These are phyloP conservation scores for Scalesia atractyloides DNA, from an alignment of 129 eudicot species.

Conservation along the genomic window DNA sequence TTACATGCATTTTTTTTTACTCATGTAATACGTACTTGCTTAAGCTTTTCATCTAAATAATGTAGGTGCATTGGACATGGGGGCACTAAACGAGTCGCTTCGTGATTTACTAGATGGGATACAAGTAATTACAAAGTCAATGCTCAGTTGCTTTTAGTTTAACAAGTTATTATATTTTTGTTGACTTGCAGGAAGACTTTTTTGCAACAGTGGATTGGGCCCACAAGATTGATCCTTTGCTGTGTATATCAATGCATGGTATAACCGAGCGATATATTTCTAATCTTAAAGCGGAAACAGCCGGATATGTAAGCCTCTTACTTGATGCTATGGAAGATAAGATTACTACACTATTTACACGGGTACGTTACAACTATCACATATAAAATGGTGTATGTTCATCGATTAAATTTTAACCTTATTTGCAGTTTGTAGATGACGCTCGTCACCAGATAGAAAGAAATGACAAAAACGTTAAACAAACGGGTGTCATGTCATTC, in stretches of 20 bases:
- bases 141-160: no score
- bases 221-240: no score
- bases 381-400: constrained; percentile 9
- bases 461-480: constrained; percentile 74
- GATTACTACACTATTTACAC: constrained; percentile 60
- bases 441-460: constrained; percentile 92
- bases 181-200: no score
- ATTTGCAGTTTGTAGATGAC: constrained; percentile 80
- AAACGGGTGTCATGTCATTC: constrained; percentile 72
- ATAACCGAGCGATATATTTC: constrained; percentile 65
- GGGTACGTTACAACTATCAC: constrained; percentile 46
- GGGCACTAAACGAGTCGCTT: constrained; percentile 76
- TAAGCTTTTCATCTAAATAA: constrained; percentile 20
- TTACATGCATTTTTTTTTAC: constrained; percentile 1
- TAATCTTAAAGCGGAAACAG: constrained; percentile 72
- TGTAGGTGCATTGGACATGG: constrained; percentile 64
- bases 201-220: no score
- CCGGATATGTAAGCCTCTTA: constrained; percentile 79
- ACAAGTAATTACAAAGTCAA: constrained; percentile 50
- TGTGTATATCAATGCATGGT: no score
- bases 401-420: not conserved
- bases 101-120: constrained; percentile 86
- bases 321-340: constrained; percentile 86
- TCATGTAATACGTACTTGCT: constrained; percentile 13
- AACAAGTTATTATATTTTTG: no score